Conservation (phyloP, 192 early-diverging fungal species). For the Thamnidium elegans region DNA sequence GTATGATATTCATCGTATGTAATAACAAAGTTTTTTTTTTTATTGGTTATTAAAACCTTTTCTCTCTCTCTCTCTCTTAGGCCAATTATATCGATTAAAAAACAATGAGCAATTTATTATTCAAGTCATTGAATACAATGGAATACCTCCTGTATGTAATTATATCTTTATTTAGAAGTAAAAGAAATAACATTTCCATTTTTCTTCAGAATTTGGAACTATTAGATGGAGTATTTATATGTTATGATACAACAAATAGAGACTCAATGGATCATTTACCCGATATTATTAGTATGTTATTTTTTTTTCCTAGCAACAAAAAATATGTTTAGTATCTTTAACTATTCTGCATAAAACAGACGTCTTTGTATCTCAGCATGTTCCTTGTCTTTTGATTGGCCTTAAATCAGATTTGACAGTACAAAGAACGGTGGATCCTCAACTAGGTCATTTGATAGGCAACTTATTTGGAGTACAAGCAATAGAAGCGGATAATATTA, state of each 20-base stretch:
- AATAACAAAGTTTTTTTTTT: not conserved
- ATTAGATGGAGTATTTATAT: conserved; percentile 29
- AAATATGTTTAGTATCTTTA: not conserved
- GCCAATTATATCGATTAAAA: conserved; percentile 15
- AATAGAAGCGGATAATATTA: conserved; percentile 1
- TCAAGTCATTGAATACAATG: not conserved
- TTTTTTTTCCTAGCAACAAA: conserved; percentile 13
- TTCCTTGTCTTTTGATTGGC: conserved; percentile 30
- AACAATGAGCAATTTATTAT: conserved; percentile 2
- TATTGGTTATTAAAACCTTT: not conserved
- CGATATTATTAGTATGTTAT: conserved; percentile 28
- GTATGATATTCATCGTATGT: not conserved
- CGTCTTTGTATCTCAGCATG: conserved; percentile 11
- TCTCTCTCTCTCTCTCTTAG: not conserved
- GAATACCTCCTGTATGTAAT: not conserved
- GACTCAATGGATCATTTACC: conserved; percentile 35
- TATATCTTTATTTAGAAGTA: not conserved
- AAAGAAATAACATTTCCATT: not conserved
- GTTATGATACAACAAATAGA: conserved; percentile 26
- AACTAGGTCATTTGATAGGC: conserved; percentile 12
- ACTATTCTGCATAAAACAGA: not conserved
- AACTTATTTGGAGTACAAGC: conserved; percentile 15
- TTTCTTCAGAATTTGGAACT: not conserved
- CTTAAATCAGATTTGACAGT: conserved; percentile 27
- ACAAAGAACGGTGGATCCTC: conserved; percentile 22